Evolutionary conservation across 805 yeast genomes (phyloP), one percentile per base, ranked within the genome.

Genomic region (Ogataea naganishii): DNA sequence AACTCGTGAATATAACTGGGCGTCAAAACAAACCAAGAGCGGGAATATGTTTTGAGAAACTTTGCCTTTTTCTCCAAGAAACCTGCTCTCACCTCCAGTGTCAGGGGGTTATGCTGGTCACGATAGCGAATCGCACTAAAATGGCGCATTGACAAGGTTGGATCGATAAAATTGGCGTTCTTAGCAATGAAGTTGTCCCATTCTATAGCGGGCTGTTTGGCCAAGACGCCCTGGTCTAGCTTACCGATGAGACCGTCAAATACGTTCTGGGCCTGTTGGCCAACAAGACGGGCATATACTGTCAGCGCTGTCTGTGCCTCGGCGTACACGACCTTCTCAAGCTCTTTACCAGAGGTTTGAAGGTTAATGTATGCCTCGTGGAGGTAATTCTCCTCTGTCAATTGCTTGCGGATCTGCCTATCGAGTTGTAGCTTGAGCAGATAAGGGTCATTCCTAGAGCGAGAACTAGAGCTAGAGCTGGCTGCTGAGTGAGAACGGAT

Each of bases 11-110:
- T 60, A 46, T 74, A 86, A 33, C 77, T 76, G 33, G 96, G 81
- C 3, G 98, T 86, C 41, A 89, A 63, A 13, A 89, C 95, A 50
- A 85, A 92, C 75, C 81, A 92, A 4, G 92, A 95, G 38, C 76
- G 70, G 4, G 94, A 74, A 56, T 86, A 92, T n/a, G 89, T 80
- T 61, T 88, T 88, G 40, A 92, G 64, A 52, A 75, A 88, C 63
- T 89, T 89, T 6, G 96, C 83, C 46, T 95, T 70, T 53, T 96
- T 72, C 54, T 92, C 97, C 39, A 89, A 64, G 39, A 66, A 72
- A 3, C 96, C 96, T 9, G 85, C 72, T 31, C 84, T 72, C 22
- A 88, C 67, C 40, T 73, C 77, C 30, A 54, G 60, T 10, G 88
- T 72, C 39, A 84, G 61, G 9, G 85, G 74, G 32, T 85, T 81